Percentiles rank a stretch among this genome's conserved stretches.
Conservation (phyloP, 768 basidiomycete genomes). For the Boletus barrowsii region DNA sequence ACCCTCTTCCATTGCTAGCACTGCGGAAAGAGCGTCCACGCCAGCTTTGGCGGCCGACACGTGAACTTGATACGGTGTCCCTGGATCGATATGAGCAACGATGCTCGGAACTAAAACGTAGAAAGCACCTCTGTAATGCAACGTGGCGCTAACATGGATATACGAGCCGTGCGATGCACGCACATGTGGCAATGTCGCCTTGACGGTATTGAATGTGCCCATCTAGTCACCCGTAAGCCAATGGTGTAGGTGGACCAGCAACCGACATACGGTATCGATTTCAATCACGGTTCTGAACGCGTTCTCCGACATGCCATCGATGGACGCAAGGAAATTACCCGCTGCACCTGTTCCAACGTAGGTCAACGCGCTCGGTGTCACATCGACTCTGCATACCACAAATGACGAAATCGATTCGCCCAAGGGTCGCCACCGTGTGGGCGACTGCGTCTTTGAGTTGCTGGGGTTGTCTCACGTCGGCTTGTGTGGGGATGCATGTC, state of each 20-base stretch:
- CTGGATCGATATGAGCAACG: conserved; percentile 34
- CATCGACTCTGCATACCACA: conserved; percentile 55
- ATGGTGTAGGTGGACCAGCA: not conserved
- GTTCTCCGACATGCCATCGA: conserved; percentile 79
- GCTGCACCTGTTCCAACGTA: conserved; percentile 67
- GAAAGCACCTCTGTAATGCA: conserved; percentile 73
- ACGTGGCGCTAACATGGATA: conserved; percentile 83
- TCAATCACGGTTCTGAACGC: conserved; percentile 91
- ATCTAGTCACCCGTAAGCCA: conserved; percentile 44
- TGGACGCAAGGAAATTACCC: conserved; percentile 92
- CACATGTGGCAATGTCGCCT: conserved; percentile 79
- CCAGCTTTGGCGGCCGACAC: conserved; percentile 95
- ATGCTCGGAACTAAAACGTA: not conserved
- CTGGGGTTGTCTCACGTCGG: conserved; percentile 79
- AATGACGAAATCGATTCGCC: conserved; percentile 91
- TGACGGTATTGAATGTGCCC: conserved; percentile 92
- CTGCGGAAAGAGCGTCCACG: conserved; percentile 83
- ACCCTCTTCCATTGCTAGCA: conserved; percentile 91
- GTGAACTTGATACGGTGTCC: conserved; percentile 83
- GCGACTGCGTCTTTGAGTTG: conserved; percentile 73
- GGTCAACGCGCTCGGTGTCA: not conserved
- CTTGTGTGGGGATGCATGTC: conserved; percentile 68
- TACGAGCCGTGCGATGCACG: conserved; percentile 75
- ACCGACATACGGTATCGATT: conserved; percentile 75
- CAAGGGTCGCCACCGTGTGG: conserved; percentile 71